Base-by-base conservation (phyloP, 805 yeast genomes). In the Maudiozyma pseudohumilis region DNA sequence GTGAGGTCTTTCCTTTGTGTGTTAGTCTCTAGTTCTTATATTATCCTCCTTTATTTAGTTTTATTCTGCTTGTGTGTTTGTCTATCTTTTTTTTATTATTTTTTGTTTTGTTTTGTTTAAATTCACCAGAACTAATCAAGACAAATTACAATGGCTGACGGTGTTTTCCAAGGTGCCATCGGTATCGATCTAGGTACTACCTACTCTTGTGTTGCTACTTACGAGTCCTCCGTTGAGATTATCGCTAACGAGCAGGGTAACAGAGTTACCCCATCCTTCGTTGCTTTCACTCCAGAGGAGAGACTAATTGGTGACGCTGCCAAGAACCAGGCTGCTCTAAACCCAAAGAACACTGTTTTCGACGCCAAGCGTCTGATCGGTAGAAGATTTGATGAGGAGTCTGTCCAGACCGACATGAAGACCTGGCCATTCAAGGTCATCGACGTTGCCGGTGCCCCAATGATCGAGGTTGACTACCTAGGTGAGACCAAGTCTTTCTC, bases 151-250 rank as follows among this genome's bases (percentile, higher is more conserved):
- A 80, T 80, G 88, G 84, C 88, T 80, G 96, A 87, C 77, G 95
- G 95, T 81, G 92, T 87, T 74, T 87, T 82, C 81, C 92, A 88
- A 79, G 96, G 96, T 82, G 92, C 92, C 70, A 83, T 86, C 66
- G 97, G 97, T 81, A 89, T 89, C 80, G 97, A 88, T 76, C 75
- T 84, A 69, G 94, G 94, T 77, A 84, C 94, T 57, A 78, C 86
- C 23, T 71, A 71, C 68, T 78, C 85, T 44, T 78, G 85, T 77
- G 85, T 78, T 59, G 85, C 84, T 65, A 77, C 79, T 61, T 78
- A 74, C 72, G 80, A 77, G 65, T 72, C 77, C 50, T 77, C 79
- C 61, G 86, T 78, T 60, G 86, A 78, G 64, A 78, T 78, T 61
- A 76, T 77, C 66, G 83, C 84, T 60, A 77, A 77, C 68, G 85